phyloP scores from a whole-genome alignment of 805 yeast genomes.

The Metschnikowia proteae region DNA sequence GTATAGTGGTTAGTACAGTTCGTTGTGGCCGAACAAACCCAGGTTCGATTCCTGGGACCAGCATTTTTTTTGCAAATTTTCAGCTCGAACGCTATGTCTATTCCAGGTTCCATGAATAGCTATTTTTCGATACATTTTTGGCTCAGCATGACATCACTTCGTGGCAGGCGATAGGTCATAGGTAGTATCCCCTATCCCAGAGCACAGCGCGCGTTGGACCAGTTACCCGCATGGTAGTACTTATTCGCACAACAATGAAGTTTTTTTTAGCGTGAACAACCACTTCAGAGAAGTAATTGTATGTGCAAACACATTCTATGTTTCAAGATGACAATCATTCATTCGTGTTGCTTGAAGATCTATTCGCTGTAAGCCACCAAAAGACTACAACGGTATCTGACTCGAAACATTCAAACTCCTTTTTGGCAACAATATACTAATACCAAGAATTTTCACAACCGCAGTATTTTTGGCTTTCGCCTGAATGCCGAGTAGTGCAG shows the following conservation, averaged over 20 bases:
- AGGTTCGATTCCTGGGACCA: conserved; percentile 72
- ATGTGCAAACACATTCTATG: conserved; percentile 11
- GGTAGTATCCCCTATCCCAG: not conserved
- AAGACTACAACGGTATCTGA: conserved; percentile 99
- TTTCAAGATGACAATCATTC: conserved; percentile 22
- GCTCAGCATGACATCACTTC: not conserved
- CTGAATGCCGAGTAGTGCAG: not conserved
- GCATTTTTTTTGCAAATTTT: conserved; percentile 34
- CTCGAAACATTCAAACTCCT: conserved; percentile 7
- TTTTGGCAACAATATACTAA: conserved; percentile 4
- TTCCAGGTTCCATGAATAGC: too few species aligned
- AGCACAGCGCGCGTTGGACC: not conserved
- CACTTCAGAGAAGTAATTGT: conserved; percentile 6
- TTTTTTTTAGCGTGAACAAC: not conserved
- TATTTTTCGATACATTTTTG: not conserved
- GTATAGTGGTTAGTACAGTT: conserved; percentile 71
- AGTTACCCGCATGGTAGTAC: conserved; percentile 16
- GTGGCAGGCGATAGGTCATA: too few species aligned
- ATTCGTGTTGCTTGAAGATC: conserved; percentile 27
- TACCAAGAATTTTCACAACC: not conserved
- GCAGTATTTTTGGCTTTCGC: not conserved
- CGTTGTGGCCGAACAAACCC: conserved; percentile 74
- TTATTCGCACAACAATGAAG: not conserved
- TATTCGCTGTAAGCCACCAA: conserved; percentile 59
- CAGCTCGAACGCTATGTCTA: not conserved